phyloP scores from a whole-genome alignment of 2,329 filamentous ascomycete species.

The Juglanconis juglandina region DNA sequence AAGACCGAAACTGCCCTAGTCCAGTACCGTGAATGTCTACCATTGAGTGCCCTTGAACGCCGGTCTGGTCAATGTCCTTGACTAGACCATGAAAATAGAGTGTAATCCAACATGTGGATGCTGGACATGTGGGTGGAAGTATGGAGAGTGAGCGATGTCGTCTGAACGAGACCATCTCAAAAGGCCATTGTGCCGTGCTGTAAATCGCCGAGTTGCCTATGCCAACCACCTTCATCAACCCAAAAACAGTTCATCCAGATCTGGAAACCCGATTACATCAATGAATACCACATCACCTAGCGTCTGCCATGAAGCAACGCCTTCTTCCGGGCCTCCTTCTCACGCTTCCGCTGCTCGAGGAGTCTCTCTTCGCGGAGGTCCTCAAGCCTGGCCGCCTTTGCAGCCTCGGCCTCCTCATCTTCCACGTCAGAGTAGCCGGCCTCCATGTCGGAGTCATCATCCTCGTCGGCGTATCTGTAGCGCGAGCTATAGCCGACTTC shows the following conservation, averaged over 20 bases:
- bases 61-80: background rate
- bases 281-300: background rate
- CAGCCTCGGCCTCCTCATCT: slow-evolving; percentile 63
- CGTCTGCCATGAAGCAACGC: slow-evolving; percentile 8
- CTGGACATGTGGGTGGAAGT: background rate
- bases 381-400: slow-evolving; percentile 61
- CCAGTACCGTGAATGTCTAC: background rate
- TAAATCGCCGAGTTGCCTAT: background rate
- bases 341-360: slow-evolving; percentile 57
- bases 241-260: background rate
- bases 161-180: background rate
- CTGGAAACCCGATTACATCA: background rate
- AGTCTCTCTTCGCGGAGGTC: slow-evolving; percentile 63
- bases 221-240: background rate
- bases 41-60: slow-evolving; percentile 6
- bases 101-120: background rate
- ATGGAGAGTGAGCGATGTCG: background rate
- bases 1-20: background rate
- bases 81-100: background rate
- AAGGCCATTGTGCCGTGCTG: background rate
- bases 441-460: slow-evolving; percentile 74
- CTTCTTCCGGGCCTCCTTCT: slow-evolving; percentile 57
- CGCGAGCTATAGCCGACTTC: slow-evolving; percentile 29
- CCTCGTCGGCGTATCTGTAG: slow-evolving; percentile 54
- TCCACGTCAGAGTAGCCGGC: slow-evolving; percentile 72